Conservation (phyloP, 768 basidiomycete species). For the Russula compacta region DNA sequence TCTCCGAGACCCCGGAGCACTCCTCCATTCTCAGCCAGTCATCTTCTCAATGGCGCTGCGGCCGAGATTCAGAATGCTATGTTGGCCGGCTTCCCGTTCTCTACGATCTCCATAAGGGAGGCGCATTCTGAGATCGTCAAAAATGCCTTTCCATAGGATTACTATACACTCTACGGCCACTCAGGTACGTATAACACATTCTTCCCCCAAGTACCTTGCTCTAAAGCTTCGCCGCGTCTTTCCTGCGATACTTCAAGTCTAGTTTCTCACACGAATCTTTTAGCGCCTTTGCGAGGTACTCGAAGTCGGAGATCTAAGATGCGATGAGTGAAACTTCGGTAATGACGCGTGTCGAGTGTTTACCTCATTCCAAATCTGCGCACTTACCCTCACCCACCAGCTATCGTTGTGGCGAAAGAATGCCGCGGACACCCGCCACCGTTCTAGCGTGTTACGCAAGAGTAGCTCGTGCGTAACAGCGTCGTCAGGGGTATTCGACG, state of each 20-base stretch:
- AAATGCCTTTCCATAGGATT: too few relatives aligned
- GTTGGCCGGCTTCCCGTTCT: too few relatives aligned
- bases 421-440: conserved; percentile 26
- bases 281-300: conserved; percentile 23
- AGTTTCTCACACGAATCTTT: conserved; percentile 21
- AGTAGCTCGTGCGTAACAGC: conserved; percentile 18
- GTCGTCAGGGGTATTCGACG: conserved; percentile 21
- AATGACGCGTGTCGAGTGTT: neutral
- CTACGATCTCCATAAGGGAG: too few relatives aligned
- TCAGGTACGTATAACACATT: neutral
- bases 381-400: conserved; percentile 31
- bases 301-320: conserved; percentile 24
- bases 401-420: conserved; percentile 26
- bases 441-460: conserved; percentile 22
- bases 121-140: too few relatives aligned
- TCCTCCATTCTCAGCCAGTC: too few relatives aligned
- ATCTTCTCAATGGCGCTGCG: too few relatives aligned
- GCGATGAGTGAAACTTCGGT: neutral
- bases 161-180: neutral
- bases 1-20: neutral
- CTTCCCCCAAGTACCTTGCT: neutral
- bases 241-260: conserved; percentile 6
- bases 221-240: neutral
- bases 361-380: conserved; percentile 33
- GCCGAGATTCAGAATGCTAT: too few relatives aligned